phyloP scores from a whole-genome alignment of 169 alveolate species.

The Plasmodium inui region DNA sequence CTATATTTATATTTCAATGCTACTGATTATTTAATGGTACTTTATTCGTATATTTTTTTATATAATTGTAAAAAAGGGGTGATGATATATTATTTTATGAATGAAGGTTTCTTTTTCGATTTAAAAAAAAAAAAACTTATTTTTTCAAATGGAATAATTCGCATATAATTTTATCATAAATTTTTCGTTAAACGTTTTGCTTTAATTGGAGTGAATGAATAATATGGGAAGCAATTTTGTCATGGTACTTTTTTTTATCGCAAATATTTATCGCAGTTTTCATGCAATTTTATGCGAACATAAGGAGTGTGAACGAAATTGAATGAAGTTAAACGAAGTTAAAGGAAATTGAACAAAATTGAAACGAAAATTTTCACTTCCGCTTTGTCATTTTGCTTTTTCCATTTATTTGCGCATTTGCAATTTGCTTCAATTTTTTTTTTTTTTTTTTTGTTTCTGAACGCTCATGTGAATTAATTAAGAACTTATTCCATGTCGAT shows the following conservation, averaged over 20 bases:
- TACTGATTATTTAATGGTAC: neutral
- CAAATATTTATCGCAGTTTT: neutral
- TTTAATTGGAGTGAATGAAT: neutral
- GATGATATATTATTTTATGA: neutral
- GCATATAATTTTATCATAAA: neutral
- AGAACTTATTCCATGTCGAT: neutral
- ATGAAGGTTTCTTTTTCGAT: neutral
- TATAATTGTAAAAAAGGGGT: neutral
- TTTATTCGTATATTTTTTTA: neutral
- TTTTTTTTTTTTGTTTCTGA: conserved; percentile 8
- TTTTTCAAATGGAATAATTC: neutral
- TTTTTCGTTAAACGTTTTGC: neutral
- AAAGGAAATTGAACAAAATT: neutral
- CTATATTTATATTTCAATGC: neutral
- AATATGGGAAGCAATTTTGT: neutral
- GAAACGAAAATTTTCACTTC: neutral
- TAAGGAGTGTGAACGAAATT: neutral
- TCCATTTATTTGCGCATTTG: neutral
- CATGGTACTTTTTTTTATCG: neutral
- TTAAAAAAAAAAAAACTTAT: neutral
- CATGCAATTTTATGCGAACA: neutral
- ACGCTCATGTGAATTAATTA: neutral
- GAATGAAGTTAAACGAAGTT: neutral
- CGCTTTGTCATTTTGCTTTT: neutral
- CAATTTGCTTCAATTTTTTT: neutral